Conservation (phyloP, 1,139 yeast genomes). For the Geotrichum histeridarum region DNA sequence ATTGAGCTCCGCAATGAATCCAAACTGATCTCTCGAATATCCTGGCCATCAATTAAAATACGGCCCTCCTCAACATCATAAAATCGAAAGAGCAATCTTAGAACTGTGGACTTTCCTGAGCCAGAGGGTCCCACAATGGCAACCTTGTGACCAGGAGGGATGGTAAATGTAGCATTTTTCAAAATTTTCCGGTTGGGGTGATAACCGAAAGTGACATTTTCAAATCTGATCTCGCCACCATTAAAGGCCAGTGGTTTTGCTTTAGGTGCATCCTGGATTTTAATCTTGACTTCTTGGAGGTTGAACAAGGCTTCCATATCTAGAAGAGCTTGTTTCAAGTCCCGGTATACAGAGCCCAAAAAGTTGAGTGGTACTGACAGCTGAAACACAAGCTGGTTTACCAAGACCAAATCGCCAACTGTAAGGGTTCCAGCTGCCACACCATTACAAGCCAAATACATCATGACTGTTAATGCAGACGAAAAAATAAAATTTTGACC, state of each 20-base stretch:
- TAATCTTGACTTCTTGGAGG: slow-evolving; percentile 68
- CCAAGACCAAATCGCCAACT: slow-evolving; percentile 94
- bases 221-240: slow-evolving; percentile 74
- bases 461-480: slow-evolving; percentile 88
- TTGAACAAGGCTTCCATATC: slow-evolving; percentile 91
- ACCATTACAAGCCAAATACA: slow-evolving; percentile 98
- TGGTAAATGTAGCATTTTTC: slow-evolving; percentile 70
- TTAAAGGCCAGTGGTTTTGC: slow-evolving; percentile 56
- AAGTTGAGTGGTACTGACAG: slow-evolving; percentile 90
- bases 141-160: slow-evolving; percentile 86
- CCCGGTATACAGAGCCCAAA: slow-evolving; percentile 91
- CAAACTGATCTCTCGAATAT: slow-evolving; percentile 67
- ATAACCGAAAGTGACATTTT: slow-evolving; percentile 90
- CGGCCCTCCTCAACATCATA: slow-evolving; percentile 79
- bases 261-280: slow-evolving; percentile 54
- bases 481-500: slow-evolving; percentile 94
- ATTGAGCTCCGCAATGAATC: slow-evolving; percentile 68
- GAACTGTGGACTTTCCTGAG: slow-evolving; percentile 87
- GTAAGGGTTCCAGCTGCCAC: slow-evolving; percentile 75
- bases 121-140: slow-evolving; percentile 96
- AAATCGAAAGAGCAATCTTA: slow-evolving; percentile 79
- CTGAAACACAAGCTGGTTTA: slow-evolving; percentile 93
- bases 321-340: slow-evolving; percentile 80
- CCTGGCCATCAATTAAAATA: slow-evolving; percentile 84
- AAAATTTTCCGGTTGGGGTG: slow-evolving; percentile 84